These are phyloP conservation scores for Canariomyces notabilis DNA, from an alignment of 2,329 filamentous ascomycete genomes.

Conservation along the genomic window DNA sequence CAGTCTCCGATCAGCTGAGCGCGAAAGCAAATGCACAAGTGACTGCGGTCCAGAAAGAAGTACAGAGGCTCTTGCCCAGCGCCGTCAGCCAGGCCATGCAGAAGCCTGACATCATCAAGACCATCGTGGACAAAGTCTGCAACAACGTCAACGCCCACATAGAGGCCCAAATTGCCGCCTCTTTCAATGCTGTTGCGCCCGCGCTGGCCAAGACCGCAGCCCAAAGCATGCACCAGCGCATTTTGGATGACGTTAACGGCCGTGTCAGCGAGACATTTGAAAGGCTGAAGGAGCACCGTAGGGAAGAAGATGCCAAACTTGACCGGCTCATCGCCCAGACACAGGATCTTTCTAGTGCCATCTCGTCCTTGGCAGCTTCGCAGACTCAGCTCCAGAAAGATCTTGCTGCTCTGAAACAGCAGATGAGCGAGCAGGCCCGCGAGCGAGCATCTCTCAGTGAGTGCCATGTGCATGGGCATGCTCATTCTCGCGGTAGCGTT, in stretches of 20 bases:
- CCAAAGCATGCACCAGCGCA: constrained; percentile 58
- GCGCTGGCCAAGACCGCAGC: constrained; percentile 60
- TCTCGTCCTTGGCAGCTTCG: constrained; percentile 63
- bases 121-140: constrained; percentile 67
- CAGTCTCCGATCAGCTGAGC: constrained; percentile 67
- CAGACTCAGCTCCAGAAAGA: constrained; percentile 66
- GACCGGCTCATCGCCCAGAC: constrained; percentile 66
- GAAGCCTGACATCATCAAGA: constrained; percentile 66
- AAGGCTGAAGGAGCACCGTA: constrained; percentile 46
- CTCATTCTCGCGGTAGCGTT: constrained; percentile 18
- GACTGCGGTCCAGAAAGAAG: constrained; percentile 64
- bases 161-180: constrained; percentile 61
- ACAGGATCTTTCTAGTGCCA: constrained; percentile 60
- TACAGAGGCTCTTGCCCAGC: constrained; percentile 64
- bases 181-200: constrained; percentile 61
- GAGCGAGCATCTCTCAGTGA: constrained; percentile 14
- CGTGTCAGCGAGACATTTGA: constrained; percentile 49
- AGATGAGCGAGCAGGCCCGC: constrained; percentile 25
- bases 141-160: constrained; percentile 62
- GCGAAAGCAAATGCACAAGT: constrained; percentile 63
- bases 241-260: constrained; percentile 64
- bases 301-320: constrained; percentile 59
- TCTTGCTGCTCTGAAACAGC: constrained; percentile 42
- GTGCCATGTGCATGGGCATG: constrained; percentile 15
- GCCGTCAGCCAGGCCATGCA: constrained; percentile 64